Base-by-base conservation (phyloP, 1,284 basidiomycete species). In the Cutaneotrichosporon sp. region DNA sequence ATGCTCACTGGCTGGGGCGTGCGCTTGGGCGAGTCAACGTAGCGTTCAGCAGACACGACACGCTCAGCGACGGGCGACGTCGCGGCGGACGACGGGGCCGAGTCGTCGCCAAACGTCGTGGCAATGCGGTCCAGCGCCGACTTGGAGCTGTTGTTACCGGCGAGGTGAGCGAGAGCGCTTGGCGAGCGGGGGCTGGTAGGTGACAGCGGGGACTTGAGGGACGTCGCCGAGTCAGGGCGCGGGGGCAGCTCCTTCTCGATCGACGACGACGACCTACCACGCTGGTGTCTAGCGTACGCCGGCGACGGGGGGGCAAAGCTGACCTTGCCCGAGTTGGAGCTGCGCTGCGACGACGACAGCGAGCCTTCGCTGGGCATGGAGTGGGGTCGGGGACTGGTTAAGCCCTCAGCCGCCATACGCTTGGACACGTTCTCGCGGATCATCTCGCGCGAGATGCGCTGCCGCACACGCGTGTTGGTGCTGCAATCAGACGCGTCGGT, bases 371-470 rank as follows among this genome's bases (percentile, higher is more conserved):
- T 36, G 44, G 23, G 37, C 18, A 41, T 30, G 15, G 40, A 26
- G 4, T 22, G 21, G 13, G 3, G 30, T 9, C 43, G 43, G 4
- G 43, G 43, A 15, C 33, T 45, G 8, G 42, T 8, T 14, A 48
- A 23, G n/a, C 68, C 70, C 30, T 68, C 68, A 0, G 69, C 54
- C 2, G 53, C 69, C 13, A 70, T 62, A 9, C 70, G 63, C 54
- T 70, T 66, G 46, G 70, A 65, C 38, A 76, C 67, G 13, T 66
- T 70, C 48, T 73, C 69, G 4, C 70, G 60, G 43, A 76, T 74
- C 58, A 68, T 63, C 47, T 76, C 74, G 15, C 72, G 65, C 8
- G 71, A 73, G 54, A 76, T 75, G 22, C 74, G 59, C 56, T 73
- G 73, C 26, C 74, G 60, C n/a, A 76, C 65, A 15, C 61, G 55